These are phyloP conservation scores for Urostyla sp. DNA, from an alignment of 73 alveolate species.

Conservation along the genomic window DNA sequence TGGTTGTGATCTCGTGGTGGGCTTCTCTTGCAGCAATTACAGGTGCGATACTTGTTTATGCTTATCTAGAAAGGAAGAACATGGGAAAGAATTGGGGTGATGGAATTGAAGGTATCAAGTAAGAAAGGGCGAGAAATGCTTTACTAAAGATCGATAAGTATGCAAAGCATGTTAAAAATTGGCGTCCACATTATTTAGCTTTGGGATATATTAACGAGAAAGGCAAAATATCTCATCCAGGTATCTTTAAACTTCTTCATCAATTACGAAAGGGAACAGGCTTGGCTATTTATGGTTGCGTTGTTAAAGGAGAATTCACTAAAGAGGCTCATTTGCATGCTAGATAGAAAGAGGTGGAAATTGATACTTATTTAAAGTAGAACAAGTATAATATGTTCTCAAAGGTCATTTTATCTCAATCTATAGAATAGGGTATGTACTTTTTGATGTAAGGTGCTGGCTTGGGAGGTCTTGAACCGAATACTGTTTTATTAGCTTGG, in stretches of 20 bases:
- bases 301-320: conserved; percentile 65
- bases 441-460: conserved; percentile 72
- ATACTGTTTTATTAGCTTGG: conserved; percentile 77
- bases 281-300: conserved; percentile 73
- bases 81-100: conserved; percentile 81
- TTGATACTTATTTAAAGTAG: conserved; percentile 59
- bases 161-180: conserved; percentile 72
- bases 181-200: conserved; percentile 78
- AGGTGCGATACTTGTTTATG: conserved; percentile 59
- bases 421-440: conserved; percentile 62
- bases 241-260: conserved; percentile 62
- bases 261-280: conserved; percentile 81
- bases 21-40: conserved; percentile 68
- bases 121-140: conserved; percentile 81
- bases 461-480: conserved; percentile 80
- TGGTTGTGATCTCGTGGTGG: conserved; percentile 75
- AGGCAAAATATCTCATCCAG: conserved; percentile 69
- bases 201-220: conserved; percentile 68
- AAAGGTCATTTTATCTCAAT: conserved; percentile 64
- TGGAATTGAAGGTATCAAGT: conserved; percentile 75
- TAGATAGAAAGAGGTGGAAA: conserved; percentile 57
- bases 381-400: conserved; percentile 71
- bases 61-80: conserved; percentile 63
- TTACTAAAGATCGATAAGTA: conserved; percentile 63
- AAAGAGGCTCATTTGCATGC: conserved; percentile 59